Base-by-base conservation (phyloP, 2,329 filamentous ascomycete species). In the Ploettnerulaceae sp. region DNA sequence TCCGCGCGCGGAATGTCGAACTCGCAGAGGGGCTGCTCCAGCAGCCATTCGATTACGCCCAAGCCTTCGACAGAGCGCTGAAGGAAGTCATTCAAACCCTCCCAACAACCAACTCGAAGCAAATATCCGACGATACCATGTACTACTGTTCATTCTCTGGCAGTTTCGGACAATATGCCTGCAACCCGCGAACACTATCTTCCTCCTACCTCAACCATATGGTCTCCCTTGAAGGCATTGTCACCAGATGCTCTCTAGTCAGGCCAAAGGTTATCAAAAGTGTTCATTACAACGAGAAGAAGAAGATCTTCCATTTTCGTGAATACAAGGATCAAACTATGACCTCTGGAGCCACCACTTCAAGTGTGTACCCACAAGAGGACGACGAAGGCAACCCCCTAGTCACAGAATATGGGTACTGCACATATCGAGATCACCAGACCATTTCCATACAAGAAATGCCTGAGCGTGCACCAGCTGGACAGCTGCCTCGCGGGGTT, bases 401-500 rank as follows among this genome's bases (percentile, higher is more conserved):
- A 15, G 79, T 89, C 48, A 98, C 93, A 3, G 93, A 98, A 64
- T 98, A 97, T 65, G 93, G 93, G 18, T 91, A 94, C 70, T 94
- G 85, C 66, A 93, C 86, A 40, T 98, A 96, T 69, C 79, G 91
- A 62, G 93, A 98, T 65, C 93, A 98, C 64, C 93, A 98, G 67
- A 95, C 88, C 12, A 89, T 98, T 50, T 96, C 91, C 0, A 96
- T 98, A 56, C 93, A 98, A 69, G 93, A 98, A 71, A 98, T 98
- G 93, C 93, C 93, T 0, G 93, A 98, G 68, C 77, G 91, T 58
- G 93, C 93, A 2, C 93, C 93, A 44, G 91, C 93, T 49, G 93
- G 93, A 43, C 93, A 97, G 72, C 77, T 98, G 54, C 93, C 93
- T 49, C 84, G 93, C 44, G 89, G 91, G 46, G 93, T 98, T 14